Conservation (phyloP, 371 early-diverging fungal genomes). For the Chytridium lagenaria region DNA sequence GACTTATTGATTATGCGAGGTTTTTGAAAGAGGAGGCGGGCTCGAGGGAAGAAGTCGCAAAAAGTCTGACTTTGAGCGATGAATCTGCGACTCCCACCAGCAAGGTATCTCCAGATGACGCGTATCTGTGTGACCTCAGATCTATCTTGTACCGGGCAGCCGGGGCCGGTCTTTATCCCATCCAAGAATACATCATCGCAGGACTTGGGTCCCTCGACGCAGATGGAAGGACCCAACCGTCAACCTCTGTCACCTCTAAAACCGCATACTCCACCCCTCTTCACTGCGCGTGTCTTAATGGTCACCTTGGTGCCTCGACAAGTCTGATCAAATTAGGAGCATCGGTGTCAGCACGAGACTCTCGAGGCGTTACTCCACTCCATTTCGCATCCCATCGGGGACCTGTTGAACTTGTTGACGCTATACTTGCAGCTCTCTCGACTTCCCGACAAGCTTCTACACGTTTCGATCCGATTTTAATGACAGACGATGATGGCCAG, state of each 20-base stretch:
- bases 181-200: constrained; percentile 9
- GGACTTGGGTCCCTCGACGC: background rate
- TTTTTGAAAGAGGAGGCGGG: constrained; percentile 22
- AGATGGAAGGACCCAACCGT: background rate
- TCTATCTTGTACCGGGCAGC: constrained; percentile 15
- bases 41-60: background rate
- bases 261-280: constrained; percentile 27
- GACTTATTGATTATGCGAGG: constrained; percentile 29
- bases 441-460: background rate
- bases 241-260: background rate
- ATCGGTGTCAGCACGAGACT: constrained; percentile 3
- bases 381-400: constrained; percentile 42
- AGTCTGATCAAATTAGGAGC: constrained; percentile 31
- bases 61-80: no score
- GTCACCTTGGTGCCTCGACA: constrained; percentile 18
- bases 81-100: background rate
- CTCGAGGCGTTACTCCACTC: constrained; percentile 28
- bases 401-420: constrained; percentile 27
- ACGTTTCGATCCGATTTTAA: constrained; percentile 1
- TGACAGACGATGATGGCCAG: constrained; percentile 30
- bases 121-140: background rate
- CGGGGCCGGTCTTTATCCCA: constrained; percentile 5
- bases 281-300: constrained; percentile 38
- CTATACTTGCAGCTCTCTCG: constrained; percentile 13
- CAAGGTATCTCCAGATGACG: background rate